Conservation (phyloP, 2,329 filamentous ascomycete species). For the Scedosporium boydii region DNA sequence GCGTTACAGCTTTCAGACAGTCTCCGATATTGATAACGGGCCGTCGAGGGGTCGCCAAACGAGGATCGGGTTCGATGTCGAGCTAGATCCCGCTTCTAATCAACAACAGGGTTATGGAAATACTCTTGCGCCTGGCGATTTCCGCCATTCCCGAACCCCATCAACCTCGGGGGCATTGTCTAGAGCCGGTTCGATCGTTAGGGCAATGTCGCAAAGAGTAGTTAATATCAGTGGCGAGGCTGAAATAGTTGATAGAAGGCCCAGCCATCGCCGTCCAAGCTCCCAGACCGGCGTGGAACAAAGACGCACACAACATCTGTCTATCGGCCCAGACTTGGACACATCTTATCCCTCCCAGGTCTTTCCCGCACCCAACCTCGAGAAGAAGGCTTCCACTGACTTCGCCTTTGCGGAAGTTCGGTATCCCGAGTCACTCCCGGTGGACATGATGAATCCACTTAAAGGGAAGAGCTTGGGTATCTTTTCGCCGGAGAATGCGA, state of each 20-base stretch:
- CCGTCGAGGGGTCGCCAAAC: constrained; percentile 39
- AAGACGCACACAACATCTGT: constrained; percentile 26
- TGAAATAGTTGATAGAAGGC: constrained; percentile 66
- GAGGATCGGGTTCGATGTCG: constrained; percentile 17
- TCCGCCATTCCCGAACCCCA: constrained; percentile 50
- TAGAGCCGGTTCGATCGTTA: constrained; percentile 65
- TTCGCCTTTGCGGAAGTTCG: constrained; percentile 18
- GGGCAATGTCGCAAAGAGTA: constrained; percentile 90
- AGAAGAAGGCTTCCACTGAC: constrained; percentile 31
- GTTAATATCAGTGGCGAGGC: constrained; percentile 95
- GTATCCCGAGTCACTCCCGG: constrained; percentile 9
- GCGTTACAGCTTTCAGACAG: constrained; percentile 48
- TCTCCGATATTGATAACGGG: constrained; percentile 46
- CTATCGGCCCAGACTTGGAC: constrained; percentile 21
- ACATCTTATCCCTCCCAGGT: constrained; percentile 43
- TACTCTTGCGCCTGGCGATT: constrained; percentile 41
- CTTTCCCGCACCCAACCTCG: constrained; percentile 25
- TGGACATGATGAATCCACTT: constrained; percentile 56
- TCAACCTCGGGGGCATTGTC: constrained; percentile 56
- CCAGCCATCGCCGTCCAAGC: constrained; percentile 50
- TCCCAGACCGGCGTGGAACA: constrained; percentile 44
- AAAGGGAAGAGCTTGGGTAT: constrained; percentile 79
- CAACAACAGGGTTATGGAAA: constrained; percentile 34
- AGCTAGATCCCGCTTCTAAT: constrained; percentile 22
- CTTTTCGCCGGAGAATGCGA: constrained; percentile 66